Evolutionary conservation across 2,329 filamentous ascomycete genomes (phyloP), one percentile per base, ranked within the genome.

Genomic region (Graphilbum fragrans): DNA sequence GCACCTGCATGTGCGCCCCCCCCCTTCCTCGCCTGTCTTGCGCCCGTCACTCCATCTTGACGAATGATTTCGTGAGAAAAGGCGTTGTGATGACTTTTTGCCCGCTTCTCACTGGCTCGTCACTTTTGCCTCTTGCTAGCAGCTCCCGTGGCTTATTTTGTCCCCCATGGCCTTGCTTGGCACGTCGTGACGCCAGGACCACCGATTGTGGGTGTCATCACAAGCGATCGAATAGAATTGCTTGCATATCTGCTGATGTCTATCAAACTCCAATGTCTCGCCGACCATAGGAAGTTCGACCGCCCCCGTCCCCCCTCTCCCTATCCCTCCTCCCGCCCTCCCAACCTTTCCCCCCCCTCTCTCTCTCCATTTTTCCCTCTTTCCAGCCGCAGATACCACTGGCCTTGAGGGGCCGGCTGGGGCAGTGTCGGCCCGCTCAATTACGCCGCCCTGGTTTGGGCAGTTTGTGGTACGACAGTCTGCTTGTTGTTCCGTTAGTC

Each of bases 171-270:
- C 12, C 25, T 27, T 27, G 7, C 25, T 27, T 27, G n/a, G n/a
- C n/a, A n/a, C n/a, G n/a, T n/a, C n/a, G n/a, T n/a, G n/a, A n/a
- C n/a, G n/a, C n/a, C n/a, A n/a, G n/a, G n/a, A n/a, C n/a, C n/a
- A n/a, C n/a, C n/a, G n/a, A n/a, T n/a, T n/a, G n/a, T n/a, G n/a
- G 25, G 25, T 8, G 17, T 17, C 17, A 17, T 7, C 33, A 35
- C 19, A 20, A 32, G 23, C 35, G 35, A 32, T 18, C 45, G 34
- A 45, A 47, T 45, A 2, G 21, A 18, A 39, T n/a, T 8, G 32
- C 19, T 14, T 35, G 39, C 18, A 42, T 33, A 42, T 42, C 45
- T 44, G 40, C 35, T 33, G 35, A 38, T 38, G 34, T n/a, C n/a
- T n/a, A n/a, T n/a, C n/a, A n/a, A n/a, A n/a, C n/a, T n/a, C n/a